Conservation (phyloP, 306 rosid genomes). For the Quercus engelmannii region DNA sequence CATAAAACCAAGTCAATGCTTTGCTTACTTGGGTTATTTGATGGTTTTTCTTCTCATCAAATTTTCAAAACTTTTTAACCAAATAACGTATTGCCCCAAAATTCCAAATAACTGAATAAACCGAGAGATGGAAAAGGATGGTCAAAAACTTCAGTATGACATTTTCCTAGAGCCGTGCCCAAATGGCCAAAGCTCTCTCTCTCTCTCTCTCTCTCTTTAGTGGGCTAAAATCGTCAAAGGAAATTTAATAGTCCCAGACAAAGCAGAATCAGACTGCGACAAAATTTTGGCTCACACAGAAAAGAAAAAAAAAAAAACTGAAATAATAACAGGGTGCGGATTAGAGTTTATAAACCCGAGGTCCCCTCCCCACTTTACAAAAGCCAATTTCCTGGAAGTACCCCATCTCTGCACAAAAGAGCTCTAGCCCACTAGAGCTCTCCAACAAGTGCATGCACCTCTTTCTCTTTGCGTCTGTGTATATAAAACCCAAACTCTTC, state of each 20-base stretch:
- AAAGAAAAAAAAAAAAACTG: neutral
- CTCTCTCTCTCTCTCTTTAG: neutral
- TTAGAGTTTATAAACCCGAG: neutral
- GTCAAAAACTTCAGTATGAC: no score
- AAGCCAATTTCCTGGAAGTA: slow-evolving; percentile 62
- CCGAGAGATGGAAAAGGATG: no score
- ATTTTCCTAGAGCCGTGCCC: neutral
- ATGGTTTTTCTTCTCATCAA: no score
- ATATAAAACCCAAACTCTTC: slow-evolving; percentile 14
- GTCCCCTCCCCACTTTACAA: slow-evolving; percentile 19
- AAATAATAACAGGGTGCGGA: slow-evolving; percentile 10
- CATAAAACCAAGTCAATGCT: no score
- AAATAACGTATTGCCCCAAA: no score
- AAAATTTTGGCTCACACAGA: slow-evolving; percentile 18
- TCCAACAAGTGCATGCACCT: slow-evolving; percentile 37
- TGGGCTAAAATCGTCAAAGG: slow-evolving; percentile 37
- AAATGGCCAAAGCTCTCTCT: neutral
- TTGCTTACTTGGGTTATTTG: no score
- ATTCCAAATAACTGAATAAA: no score
- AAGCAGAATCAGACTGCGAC: slow-evolving; percentile 33
- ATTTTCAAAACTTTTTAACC: no score
- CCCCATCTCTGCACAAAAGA: slow-evolving; percentile 12
- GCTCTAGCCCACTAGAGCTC: neutral
- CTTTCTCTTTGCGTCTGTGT: neutral
- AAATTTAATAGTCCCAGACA: neutral